Evolutionary conservation across 352 stramenopile species (phyloP).

Genomic region (Globisporangium carolinianum): DNA sequence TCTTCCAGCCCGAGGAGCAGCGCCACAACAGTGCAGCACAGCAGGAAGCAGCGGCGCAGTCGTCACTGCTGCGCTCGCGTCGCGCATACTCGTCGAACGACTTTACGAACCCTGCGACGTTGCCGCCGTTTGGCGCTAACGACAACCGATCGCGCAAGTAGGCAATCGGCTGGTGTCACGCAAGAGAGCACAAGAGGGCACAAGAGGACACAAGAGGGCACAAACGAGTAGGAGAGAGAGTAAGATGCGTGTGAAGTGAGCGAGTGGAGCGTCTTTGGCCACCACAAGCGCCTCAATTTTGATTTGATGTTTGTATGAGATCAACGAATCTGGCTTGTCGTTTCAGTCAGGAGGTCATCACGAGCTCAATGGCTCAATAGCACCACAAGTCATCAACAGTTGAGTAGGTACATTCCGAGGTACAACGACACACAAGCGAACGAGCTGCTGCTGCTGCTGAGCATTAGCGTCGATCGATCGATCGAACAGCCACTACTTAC

Average conservation of each 20-base stretch:
- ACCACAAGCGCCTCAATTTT: background rate
- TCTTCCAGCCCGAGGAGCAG: constrained; percentile 48
- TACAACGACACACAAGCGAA: no score
- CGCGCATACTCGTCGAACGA: constrained; percentile 59
- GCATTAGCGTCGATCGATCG: background rate
- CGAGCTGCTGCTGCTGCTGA: background rate
- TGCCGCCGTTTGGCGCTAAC: constrained; percentile 6
- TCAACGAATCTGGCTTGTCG: background rate
- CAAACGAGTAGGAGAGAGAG: background rate
- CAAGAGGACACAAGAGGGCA: background rate
- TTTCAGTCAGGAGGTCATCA: no score
- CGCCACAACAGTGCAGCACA: constrained; percentile 23
- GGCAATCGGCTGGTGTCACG: background rate
- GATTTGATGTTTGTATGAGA: background rate
- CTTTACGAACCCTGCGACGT: constrained; percentile 23
- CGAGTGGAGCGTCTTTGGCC: background rate
- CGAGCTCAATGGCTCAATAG: no score
- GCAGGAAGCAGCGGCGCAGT: constrained; percentile 25
- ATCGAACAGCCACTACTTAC: background rate
- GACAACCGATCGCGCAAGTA: constrained; percentile 9
- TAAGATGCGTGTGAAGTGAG: background rate
- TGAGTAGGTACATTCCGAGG: no score
- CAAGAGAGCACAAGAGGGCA: background rate
- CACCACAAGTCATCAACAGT: no score
- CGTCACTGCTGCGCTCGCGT: constrained; percentile 41